Evolutionary conservation across 1,139 yeast species (phyloP).

Genomic region (Blastobotrys ciferrii): DNA sequence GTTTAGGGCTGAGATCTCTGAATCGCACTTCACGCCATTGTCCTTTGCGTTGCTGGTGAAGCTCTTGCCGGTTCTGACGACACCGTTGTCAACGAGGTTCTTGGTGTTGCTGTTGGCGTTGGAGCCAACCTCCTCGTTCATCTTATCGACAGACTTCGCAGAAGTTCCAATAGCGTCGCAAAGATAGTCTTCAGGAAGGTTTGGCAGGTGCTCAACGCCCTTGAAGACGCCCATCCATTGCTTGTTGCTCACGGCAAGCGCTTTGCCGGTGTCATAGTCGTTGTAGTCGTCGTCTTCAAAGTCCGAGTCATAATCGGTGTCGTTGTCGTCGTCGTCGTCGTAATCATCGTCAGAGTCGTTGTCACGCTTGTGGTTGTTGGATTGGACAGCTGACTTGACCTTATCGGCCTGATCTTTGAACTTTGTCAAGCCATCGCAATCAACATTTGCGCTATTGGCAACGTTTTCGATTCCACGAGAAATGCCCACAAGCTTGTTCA

Average conservation of each 20-base stretch:
- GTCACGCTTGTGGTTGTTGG: not conserved
- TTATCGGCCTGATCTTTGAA: constrained; percentile 1
- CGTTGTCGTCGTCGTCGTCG: not conserved
- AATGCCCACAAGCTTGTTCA: constrained; percentile 4
- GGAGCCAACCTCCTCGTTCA: not conserved
- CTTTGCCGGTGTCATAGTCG: not conserved
- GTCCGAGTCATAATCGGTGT: not conserved
- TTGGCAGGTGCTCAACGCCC: not conserved
- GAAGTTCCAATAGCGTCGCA: constrained; percentile 3
- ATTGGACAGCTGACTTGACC: not conserved
- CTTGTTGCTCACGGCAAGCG: not conserved
- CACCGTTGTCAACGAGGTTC: not conserved
- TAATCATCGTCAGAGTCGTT: not conserved
- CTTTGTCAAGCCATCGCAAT: constrained; percentile 4
- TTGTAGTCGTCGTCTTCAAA: constrained; percentile 1
- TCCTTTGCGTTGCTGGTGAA: constrained; percentile 2
- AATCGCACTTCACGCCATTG: not conserved
- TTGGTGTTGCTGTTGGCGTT: not conserved
- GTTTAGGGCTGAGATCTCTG: not conserved
- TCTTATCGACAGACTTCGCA: constrained; percentile 1
- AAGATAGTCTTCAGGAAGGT: not conserved
- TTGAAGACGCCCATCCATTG: not conserved
- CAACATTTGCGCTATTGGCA: not conserved
- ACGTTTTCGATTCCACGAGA: not conserved
- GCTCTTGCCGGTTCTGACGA: not conserved